A percentile compares a stretch with the other conserved stretches of the same genome.
Evolutionary conservation across 305 asterid genomes (phyloP).

Genomic region (Salvia sclarea): DNA sequence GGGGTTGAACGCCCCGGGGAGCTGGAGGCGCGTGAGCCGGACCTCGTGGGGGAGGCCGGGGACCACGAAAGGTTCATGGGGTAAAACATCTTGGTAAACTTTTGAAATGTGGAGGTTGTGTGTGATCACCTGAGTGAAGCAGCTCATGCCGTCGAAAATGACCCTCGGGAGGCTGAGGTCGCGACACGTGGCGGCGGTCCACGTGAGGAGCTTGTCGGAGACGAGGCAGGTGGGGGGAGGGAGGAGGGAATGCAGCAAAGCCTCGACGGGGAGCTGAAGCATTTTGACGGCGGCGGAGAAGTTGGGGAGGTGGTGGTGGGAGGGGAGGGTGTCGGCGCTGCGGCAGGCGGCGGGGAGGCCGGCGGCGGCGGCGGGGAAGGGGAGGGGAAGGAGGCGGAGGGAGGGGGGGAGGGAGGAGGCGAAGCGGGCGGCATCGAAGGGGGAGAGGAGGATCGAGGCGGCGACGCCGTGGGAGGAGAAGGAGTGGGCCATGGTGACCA

Average conservation of each 20-base stretch:
- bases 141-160: slow-evolving; percentile 60
- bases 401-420: neutral
- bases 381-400: slow-evolving; percentile 1
- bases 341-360: slow-evolving; percentile 1
- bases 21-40: slow-evolving; percentile 46
- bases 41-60: slow-evolving; percentile 46
- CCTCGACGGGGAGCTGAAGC: neutral
- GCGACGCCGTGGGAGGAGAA: neutral
- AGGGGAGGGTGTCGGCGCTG: slow-evolving; percentile 20
- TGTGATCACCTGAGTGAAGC: slow-evolving; percentile 46
- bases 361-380: neutral
- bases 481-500: slow-evolving; percentile 8
- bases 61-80: slow-evolving; percentile 39
- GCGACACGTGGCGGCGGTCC: slow-evolving; percentile 39
- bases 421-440: slow-evolving; percentile 4
- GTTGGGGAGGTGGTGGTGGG: slow-evolving; percentile 6
- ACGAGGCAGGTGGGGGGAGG: slow-evolving; percentile 52
- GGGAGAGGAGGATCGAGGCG: slow-evolving; percentile 2
- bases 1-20: slow-evolving; percentile 42
- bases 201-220: slow-evolving; percentile 44
- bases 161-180: slow-evolving; percentile 48
- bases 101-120: slow-evolving; percentile 32
- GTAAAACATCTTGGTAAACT: slow-evolving; percentile 14
- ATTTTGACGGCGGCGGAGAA: slow-evolving; percentile 10
- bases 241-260: neutral